Evolutionary conservation across 306 rosid species (phyloP).

Genomic region (Corylus heterophylla): DNA sequence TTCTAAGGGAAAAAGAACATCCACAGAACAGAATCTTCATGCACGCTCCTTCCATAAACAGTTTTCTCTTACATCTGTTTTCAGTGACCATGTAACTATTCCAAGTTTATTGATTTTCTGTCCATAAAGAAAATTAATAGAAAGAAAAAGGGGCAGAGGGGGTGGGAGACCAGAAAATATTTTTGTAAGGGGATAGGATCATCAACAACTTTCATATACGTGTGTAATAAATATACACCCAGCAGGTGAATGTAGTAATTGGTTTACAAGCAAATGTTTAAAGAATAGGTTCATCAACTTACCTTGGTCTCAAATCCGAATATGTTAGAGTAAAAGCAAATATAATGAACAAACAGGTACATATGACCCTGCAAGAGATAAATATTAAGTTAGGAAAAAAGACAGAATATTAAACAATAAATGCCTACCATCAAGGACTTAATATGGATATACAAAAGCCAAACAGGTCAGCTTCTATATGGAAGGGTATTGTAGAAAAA

Average conservation of each 20-base stretch:
- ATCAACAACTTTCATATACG: not conserved
- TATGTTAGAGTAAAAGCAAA: slow-evolving; percentile 95
- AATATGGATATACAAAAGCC: not conserved
- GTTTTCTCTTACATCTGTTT: not conserved
- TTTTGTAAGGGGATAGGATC: no score
- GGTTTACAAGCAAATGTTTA: not conserved
- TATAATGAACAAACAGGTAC: slow-evolving; percentile 75
- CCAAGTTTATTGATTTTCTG: not conserved
- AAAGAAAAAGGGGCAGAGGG: not conserved
- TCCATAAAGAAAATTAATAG: not conserved
- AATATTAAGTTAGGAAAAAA: slow-evolving; percentile 32
- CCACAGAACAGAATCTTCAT: not conserved
- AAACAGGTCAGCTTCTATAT: not conserved
- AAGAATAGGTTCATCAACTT: slow-evolving; percentile 24
- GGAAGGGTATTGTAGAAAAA: no score
- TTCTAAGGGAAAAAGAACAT: not conserved
- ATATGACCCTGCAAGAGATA: slow-evolving; percentile 80
- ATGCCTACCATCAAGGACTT: slow-evolving; percentile 6
- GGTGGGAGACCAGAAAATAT: no score
- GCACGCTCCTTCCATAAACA: not conserved
- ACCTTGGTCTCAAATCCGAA: slow-evolving; percentile 98
- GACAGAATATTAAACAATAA: slow-evolving; percentile 22
- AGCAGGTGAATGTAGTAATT: not conserved
- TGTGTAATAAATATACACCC: not conserved
- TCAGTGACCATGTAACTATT: not conserved